Percentiles rank a stretch among this genome's conserved stretches.
Conservation (phyloP, 1,284 basidiomycete genomes). For the Cryptococcus neoformans region DNA sequence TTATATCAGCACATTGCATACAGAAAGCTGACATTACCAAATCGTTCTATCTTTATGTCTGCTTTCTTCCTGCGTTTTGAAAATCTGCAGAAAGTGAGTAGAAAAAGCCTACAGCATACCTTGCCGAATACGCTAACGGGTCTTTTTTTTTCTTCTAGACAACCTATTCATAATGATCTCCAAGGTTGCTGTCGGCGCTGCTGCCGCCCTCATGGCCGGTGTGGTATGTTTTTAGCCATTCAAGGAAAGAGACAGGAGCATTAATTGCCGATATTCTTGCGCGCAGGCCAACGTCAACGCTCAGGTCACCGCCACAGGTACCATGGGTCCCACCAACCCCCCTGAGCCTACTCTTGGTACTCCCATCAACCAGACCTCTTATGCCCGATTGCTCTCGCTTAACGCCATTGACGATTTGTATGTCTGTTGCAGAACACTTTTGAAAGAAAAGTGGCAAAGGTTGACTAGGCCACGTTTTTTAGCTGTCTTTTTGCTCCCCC, state of each 20-base stretch:
- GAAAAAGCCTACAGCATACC: no score
- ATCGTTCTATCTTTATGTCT: no score
- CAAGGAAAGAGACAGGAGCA: no score
- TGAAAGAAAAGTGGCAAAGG: neutral
- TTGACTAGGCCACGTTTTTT: neutral
- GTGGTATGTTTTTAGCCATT: conserved; percentile 15
- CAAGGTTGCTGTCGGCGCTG: conserved; percentile 16
- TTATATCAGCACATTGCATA: no score
- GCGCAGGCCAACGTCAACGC: conserved; percentile 26
- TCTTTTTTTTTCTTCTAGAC: neutral
- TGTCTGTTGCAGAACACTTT: conserved; percentile 8
- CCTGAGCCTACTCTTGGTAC: conserved; percentile 36
- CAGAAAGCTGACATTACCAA: no score
- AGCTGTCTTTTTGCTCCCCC: conserved; percentile 55
- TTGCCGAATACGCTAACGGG: no score
- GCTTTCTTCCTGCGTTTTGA: no score
- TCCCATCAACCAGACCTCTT: conserved; percentile 47
- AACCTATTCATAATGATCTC: conserved; percentile 20
- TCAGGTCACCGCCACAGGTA: conserved; percentile 44
- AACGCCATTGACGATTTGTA: conserved; percentile 49
- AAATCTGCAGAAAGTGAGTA: no score
- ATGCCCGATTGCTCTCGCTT: conserved; percentile 44
- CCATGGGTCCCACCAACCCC: conserved; percentile 46
- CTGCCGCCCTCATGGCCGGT: conserved; percentile 29
- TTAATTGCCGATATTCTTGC: neutral